phyloP scores from a whole-genome alignment of 495 filamentous ascomycete species.

The Penicillium odoratum region DNA sequence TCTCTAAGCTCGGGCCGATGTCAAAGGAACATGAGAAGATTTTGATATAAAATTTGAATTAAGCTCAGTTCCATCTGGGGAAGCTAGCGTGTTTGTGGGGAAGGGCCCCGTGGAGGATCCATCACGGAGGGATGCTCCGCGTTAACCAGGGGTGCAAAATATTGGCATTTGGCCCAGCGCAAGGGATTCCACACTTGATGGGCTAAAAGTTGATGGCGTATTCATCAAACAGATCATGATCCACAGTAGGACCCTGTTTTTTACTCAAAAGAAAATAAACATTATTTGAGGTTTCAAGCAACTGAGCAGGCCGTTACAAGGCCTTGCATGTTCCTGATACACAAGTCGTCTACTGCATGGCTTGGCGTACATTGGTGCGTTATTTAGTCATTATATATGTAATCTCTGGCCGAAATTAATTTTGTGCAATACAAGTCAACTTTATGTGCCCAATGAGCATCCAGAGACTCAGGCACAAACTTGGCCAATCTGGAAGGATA shows the following conservation, averaged over 20 bases:
- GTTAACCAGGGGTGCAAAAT: conserved; percentile 5
- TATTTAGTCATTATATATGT: not conserved
- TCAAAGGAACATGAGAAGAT: not conserved
- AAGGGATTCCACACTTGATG: not conserved
- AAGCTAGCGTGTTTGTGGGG: conserved; percentile 26
- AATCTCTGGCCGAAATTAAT: not conserved
- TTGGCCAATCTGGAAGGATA: not conserved
- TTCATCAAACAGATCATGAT: not conserved
- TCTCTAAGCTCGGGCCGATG: conserved; percentile 1
- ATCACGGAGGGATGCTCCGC: conserved; percentile 28
- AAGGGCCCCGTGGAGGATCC: conserved; percentile 23
- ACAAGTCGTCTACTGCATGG: not conserved
- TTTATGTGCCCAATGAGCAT: not conserved
- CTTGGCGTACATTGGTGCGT: not conserved
- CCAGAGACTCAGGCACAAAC: not conserved
- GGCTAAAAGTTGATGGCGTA: not conserved
- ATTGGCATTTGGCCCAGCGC: conserved; percentile 2
- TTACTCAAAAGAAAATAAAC: not conserved
- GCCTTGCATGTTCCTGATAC: not conserved
- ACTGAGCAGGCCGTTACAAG: not conserved
- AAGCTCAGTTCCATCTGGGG: not conserved
- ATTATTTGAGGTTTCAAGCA: not conserved
- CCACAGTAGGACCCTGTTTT: not conserved
- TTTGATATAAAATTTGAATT: not conserved
- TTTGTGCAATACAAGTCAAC: not conserved